Conservation (phyloP, 257 asterid species). For the Scutellaria baicalensis region DNA sequence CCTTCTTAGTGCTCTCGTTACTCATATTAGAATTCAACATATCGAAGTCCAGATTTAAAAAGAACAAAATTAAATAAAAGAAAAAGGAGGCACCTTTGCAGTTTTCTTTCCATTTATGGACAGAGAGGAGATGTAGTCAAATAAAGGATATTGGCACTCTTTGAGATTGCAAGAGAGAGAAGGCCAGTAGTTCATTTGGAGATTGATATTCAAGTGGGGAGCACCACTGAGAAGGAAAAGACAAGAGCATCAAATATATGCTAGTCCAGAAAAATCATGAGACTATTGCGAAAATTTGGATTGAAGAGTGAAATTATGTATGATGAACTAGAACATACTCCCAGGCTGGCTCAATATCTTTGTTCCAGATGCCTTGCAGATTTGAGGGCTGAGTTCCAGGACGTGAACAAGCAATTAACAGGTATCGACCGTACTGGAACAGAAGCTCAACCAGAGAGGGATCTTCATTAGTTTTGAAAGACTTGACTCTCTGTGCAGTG, state of each 20-base stretch:
- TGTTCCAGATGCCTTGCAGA: conserved; percentile 85
- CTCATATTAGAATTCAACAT: neutral
- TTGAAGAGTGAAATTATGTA: neutral
- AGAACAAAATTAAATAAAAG: neutral
- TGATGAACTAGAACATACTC: conserved; percentile 44
- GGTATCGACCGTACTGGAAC: conserved; percentile 74
- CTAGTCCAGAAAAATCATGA: neutral
- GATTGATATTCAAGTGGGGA: conserved; percentile 82
- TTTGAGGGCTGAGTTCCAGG: conserved; percentile 73
- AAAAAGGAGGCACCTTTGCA: conserved; percentile 40
- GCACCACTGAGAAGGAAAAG: conserved; percentile 45
- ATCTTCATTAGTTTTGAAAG: conserved; percentile 58
- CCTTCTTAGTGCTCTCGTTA: neutral
- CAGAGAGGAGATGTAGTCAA: conserved; percentile 52
- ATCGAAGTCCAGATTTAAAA: neutral
- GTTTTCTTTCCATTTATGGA: conserved; percentile 61
- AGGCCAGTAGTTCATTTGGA: conserved; percentile 88
- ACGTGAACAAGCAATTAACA: conserved; percentile 69
- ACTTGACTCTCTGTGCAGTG: conserved; percentile 53
- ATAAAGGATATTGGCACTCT: conserved; percentile 76
- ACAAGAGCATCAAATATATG: neutral
- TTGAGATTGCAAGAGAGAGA: conserved; percentile 66
- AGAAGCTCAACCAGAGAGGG: conserved; percentile 69
- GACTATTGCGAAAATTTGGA: neutral
- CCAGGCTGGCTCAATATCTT: conserved; percentile 54